A percentile compares a stretch with the other conserved stretches of the same genome.
Conservation (phyloP, 768 basidiomycete genomes). For the Boletus insuetus region DNA sequence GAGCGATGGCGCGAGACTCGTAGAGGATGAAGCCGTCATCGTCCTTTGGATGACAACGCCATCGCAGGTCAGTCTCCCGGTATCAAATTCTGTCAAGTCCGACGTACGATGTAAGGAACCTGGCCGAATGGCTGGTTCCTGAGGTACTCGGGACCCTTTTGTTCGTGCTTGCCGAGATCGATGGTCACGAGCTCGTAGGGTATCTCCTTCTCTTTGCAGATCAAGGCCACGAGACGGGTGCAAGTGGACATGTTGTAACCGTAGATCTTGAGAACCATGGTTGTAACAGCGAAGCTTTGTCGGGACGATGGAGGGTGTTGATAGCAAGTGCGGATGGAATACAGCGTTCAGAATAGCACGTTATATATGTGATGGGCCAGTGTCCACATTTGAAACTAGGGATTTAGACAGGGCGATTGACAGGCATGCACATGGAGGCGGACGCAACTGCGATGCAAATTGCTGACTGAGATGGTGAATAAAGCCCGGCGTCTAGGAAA, state of each 20-base stretch:
- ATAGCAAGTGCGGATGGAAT: neutral
- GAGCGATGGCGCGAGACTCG: conserved; percentile 59
- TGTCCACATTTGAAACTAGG: no score
- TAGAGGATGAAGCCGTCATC: conserved; percentile 64
- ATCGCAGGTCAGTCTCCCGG: neutral
- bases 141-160: conserved; percentile 45
- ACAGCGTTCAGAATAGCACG: neutral
- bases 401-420: no score
- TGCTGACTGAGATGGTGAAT: no score
- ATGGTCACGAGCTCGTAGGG: conserved; percentile 50
- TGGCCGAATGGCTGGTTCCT: conserved; percentile 58
- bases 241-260: conserved; percentile 40
- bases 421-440: no score
- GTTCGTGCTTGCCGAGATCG: conserved; percentile 41
- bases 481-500: no score
- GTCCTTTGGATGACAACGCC: conserved; percentile 40
- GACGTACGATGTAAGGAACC: conserved; percentile 43
- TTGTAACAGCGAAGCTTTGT: neutral
- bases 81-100: neutral
- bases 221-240: conserved; percentile 48
- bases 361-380: conserved; percentile 8
- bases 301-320: neutral
- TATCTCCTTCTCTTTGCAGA: conserved; percentile 55
- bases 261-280: conserved; percentile 39
- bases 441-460: no score